Percentiles rank a stretch among this genome's conserved stretches.
These are phyloP conservation scores for Lenwebbia sp. DNA, from an alignment of 345 rosid genomes.

Conservation along the genomic window DNA sequence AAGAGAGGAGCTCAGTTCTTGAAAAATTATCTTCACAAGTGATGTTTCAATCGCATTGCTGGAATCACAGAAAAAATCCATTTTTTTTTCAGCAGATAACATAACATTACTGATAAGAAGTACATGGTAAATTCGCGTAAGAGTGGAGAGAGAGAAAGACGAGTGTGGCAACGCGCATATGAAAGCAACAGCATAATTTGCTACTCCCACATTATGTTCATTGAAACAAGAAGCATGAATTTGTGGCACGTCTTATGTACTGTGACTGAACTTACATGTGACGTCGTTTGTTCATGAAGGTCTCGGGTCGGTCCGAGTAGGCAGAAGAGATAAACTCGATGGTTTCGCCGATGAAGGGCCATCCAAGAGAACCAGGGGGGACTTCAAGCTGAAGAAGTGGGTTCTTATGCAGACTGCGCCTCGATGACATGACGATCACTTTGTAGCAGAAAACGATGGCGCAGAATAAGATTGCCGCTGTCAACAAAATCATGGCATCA, in stretches of 20 bases:
- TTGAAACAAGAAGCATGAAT: not conserved
- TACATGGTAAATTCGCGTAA: not conserved
- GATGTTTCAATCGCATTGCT: not conserved
- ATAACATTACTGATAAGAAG: not conserved
- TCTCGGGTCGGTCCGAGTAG: conserved; percentile 79
- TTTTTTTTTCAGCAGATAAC: not conserved
- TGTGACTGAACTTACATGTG: conserved; percentile 26
- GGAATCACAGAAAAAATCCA: not conserved
- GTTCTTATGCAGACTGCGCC: not conserved
- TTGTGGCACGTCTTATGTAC: not conserved
- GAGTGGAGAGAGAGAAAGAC: not conserved
- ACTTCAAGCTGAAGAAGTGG: conserved; percentile 6
- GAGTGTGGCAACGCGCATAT: not conserved
- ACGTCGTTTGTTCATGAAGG: conserved; percentile 83
- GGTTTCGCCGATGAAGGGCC: conserved; percentile 91
- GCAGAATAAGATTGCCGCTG: conserved; percentile 10
- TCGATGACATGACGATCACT: not conserved
- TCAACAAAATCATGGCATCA: conserved; percentile 11
- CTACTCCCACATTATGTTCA: not conserved
- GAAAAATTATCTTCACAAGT: not conserved
- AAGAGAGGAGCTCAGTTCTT: not conserved
- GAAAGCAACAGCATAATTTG: not conserved
- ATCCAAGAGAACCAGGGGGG: conserved; percentile 73
- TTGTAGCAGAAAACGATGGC: conserved; percentile 10
- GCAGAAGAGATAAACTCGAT: conserved; percentile 77